Evolutionary conservation across 1,139 yeast genomes (phyloP).

Genomic region (Candida mesenterica): DNA sequence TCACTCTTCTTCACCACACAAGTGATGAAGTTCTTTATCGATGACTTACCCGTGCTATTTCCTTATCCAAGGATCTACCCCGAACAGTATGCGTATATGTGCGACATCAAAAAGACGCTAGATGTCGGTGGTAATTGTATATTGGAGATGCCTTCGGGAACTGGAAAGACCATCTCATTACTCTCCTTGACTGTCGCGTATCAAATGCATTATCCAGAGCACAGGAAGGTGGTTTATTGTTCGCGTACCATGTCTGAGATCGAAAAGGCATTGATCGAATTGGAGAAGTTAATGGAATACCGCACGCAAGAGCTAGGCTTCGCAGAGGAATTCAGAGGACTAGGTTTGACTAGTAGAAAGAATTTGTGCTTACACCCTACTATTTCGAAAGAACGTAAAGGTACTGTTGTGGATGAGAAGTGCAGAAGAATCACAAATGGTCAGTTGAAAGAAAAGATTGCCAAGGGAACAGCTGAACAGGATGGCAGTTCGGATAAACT

Average conservation of each 20-base stretch:
- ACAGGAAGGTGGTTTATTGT: constrained; percentile 89
- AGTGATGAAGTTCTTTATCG: constrained; percentile 73
- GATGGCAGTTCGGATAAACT: constrained; percentile 24
- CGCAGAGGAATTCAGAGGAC: constrained; percentile 84
- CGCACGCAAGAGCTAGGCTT: constrained; percentile 79
- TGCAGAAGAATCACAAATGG: constrained; percentile 96
- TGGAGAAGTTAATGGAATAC: constrained; percentile 83
- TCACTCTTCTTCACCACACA: not conserved
- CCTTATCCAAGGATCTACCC: constrained; percentile 99
- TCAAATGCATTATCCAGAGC: constrained; percentile 94
- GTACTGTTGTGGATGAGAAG: constrained; percentile 92
- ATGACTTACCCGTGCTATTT: constrained; percentile 90
- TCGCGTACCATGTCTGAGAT: constrained; percentile 99
- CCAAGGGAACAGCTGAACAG: constrained; percentile 39
- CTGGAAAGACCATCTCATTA: constrained; percentile 94
- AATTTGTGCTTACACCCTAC: constrained; percentile 89
- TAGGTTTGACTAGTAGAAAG: constrained; percentile 92
- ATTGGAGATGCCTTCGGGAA: constrained; percentile 99
- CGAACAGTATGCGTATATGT: constrained; percentile 96
- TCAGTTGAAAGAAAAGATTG: constrained; percentile 67
- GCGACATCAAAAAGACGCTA: constrained; percentile 86
- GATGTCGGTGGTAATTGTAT: constrained; percentile 99
- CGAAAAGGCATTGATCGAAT: constrained; percentile 94
- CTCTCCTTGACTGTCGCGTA: constrained; percentile 90
- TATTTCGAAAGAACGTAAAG: constrained; percentile 84